phyloP scores from a whole-genome alignment of 371 early-diverging fungal genomes.

The Synchytrium microbalum region DNA sequence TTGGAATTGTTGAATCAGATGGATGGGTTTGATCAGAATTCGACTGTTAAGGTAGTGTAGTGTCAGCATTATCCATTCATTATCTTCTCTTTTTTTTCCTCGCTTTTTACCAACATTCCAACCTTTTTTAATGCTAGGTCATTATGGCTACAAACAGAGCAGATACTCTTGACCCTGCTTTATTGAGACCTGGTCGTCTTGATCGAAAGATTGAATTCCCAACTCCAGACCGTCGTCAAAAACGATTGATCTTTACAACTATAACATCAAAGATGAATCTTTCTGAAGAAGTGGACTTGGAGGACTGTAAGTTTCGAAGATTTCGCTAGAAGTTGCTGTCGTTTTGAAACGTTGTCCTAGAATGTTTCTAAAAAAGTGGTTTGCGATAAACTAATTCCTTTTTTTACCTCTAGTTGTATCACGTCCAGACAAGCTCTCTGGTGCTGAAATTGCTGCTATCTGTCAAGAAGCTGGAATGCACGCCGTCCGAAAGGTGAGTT shows the following conservation, averaged over 20 bases:
- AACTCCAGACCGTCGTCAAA: slow-evolving; percentile 98
- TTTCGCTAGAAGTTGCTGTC: background rate
- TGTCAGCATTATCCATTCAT: background rate
- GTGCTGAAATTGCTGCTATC: slow-evolving; percentile 99
- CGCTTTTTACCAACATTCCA: slow-evolving; percentile 2
- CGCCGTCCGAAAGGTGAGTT: slow-evolving; percentile 75
- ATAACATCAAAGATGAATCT: slow-evolving; percentile 98
- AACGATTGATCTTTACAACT: slow-evolving; percentile 96
- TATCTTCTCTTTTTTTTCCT: slow-evolving; percentile 1
- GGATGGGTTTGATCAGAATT: slow-evolving; percentile 99
- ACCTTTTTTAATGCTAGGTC: slow-evolving; percentile 56
- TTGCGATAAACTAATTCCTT: background rate
- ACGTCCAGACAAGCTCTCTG: slow-evolving; percentile 95
- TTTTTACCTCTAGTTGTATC: slow-evolving; percentile 67
- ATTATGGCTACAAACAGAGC: slow-evolving; percentile 99
- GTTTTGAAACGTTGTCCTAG: background rate
- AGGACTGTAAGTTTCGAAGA: slow-evolving; percentile 74
- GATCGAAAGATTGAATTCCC: slow-evolving; percentile 99
- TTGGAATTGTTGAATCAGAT: slow-evolving; percentile 99
- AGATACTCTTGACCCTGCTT: slow-evolving; percentile 98
- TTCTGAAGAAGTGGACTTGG: slow-evolving; percentile 96
- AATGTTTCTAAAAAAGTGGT: background rate
- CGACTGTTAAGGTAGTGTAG: slow-evolving; percentile 83
- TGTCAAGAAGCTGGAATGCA: slow-evolving; percentile 99
- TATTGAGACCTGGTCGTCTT: slow-evolving; percentile 96